Base-by-base conservation (phyloP, 352 stramenopile species). In the Pythium aristosporum region DNA sequence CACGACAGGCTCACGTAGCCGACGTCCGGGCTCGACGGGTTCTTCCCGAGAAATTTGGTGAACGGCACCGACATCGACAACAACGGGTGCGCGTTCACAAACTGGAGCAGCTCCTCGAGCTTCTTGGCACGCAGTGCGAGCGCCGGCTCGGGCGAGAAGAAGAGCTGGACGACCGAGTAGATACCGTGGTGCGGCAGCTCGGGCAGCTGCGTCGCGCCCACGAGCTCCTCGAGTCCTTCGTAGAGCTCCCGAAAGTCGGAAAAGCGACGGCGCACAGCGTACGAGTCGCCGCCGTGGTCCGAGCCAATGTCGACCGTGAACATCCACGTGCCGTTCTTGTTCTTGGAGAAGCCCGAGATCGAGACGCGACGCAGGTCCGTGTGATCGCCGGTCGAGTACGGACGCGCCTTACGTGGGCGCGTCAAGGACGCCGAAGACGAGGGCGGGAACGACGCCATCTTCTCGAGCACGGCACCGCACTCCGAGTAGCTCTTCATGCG, bases 171-270 rank as follows among this genome's bases (percentile, higher is more conserved):
- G 13, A 88, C 74, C 28, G 82, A 91, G 58, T 77, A 71, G 46
- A 91, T 63, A 28, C 82, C 82, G 70, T 91, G 82, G 66, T 79
- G 58, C 21, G 82, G 82, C 56, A 91, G 70, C 66, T 79, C 55
- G 5, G 82, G 81, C 8, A 83, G 62, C 57, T 58, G 28, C 1
- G 56, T 39, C 23, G 47, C 37, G 34, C 57, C 36, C 10, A 63
- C 71, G 28, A 85, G 63, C 21, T 69, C 46, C 23, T 80, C 77
- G 46, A 91, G 68, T 0, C 76, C 75, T 18, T 88, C 79, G 62
- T 91, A 63, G 41, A 91, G 77, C 59, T 87, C 54, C 51, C 86
- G 86, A 57, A 91, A 91, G 63, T 91, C 82, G 20, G 76, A 87
- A 61, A 91, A 91, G 47, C 82, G 82, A n/a, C 82, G 82, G 9